Percentiles rank a stretch among this genome's conserved stretches.
These are phyloP conservation scores for Trichoderma hamatum DNA, from an alignment of 2,329 filamentous ascomycete genomes.

Conservation along the genomic window DNA sequence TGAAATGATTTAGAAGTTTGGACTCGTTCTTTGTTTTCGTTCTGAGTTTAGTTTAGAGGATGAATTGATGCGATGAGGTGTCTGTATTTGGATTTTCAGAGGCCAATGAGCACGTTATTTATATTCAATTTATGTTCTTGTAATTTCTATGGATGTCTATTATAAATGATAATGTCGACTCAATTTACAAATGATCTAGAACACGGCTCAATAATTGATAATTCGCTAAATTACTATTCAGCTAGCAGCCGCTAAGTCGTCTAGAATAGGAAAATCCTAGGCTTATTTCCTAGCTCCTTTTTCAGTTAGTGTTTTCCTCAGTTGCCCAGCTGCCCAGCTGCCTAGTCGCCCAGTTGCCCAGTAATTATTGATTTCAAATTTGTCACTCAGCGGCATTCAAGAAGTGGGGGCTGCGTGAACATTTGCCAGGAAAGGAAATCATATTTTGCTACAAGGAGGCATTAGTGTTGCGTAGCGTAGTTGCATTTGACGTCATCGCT, in stretches of 20 bases:
- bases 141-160: neutral
- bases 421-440: neutral
- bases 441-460: neutral
- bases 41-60: neutral
- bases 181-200: neutral
- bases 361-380: neutral
- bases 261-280: neutral
- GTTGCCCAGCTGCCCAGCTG: neutral
- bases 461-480: neutral
- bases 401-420: neutral
- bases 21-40: neutral
- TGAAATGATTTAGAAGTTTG: neutral
- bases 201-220: neutral
- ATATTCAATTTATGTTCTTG: neutral
- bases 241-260: neutral
- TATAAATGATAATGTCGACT: neutral
- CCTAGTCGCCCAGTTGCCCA: no score
- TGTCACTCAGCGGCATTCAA: neutral
- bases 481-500: neutral
- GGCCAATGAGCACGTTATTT: neutral
- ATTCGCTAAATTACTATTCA: neutral
- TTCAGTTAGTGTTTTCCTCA: neutral
- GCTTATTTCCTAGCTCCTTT: neutral
- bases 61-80: neutral
- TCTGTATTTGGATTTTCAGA: neutral